These are phyloP conservation scores for Botrytis tulipae DNA, from an alignment of 2,329 filamentous ascomycete genomes.

Conservation along the genomic window DNA sequence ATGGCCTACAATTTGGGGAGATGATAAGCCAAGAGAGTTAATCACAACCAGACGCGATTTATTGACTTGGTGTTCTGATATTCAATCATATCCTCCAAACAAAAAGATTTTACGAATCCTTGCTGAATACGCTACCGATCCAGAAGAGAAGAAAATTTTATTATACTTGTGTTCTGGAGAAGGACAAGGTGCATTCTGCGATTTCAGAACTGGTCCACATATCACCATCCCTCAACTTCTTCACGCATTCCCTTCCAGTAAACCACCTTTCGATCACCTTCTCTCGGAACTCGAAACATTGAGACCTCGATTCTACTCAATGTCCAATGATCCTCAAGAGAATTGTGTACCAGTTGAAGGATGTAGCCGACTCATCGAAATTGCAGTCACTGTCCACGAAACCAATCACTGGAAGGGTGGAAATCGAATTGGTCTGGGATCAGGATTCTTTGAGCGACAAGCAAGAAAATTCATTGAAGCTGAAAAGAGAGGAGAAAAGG, in stretches of 20 bases:
- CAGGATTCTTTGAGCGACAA: constrained; percentile 88
- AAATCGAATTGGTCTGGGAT: constrained; percentile 78
- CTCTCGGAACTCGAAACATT: constrained; percentile 79
- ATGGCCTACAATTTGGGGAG: constrained; percentile 98
- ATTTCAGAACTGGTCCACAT: constrained; percentile 85
- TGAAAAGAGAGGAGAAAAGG: constrained; percentile 57
- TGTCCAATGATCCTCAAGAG: constrained; percentile 92
- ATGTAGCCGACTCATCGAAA: constrained; percentile 81
- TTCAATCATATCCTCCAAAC: constrained; percentile 88
- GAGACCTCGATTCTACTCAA: constrained; percentile 98
- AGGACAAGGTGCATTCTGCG: constrained; percentile 89
- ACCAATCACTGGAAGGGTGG: constrained; percentile 73
- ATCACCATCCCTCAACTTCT: constrained; percentile 84
- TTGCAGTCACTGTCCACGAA: constrained; percentile 96
- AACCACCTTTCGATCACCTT: constrained; percentile 80
- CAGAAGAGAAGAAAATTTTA: constrained; percentile 85
- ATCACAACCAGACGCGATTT: constrained; percentile 86
- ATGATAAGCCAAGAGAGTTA: constrained; percentile 80
- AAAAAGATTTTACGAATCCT: constrained; percentile 83
- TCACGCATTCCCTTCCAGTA: constrained; percentile 85
- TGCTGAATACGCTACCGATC: constrained; percentile 77
- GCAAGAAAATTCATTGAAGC: constrained; percentile 70
- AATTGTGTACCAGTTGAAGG: constrained; percentile 35
- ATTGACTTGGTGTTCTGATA: constrained; percentile 92
- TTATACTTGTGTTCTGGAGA: constrained; percentile 83